Base-by-base conservation (phyloP, 140 eudicot genomes). In the Erigeron philadelphicus region DNA sequence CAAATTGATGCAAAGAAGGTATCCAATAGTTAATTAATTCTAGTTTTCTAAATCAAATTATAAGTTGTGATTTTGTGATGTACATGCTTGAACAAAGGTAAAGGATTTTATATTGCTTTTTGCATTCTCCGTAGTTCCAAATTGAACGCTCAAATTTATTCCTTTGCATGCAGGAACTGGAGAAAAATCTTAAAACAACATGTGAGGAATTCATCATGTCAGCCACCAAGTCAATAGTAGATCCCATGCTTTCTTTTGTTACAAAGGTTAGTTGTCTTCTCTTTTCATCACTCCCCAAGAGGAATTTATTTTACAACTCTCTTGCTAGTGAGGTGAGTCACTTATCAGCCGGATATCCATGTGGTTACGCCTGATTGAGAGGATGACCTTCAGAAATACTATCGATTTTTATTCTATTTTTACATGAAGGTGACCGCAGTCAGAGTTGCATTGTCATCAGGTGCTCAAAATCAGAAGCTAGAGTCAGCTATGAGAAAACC, bases 1-100 rank as follows among this genome's bases (percentile, higher is more conserved):
- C 94, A 93, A 81, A 85, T 93, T 64, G 98, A 93, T 83, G 96
- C 96, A 46, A 89, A 93, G 78, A 93, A 93, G 98, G 98, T 92
- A 77, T 21, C 17, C 68, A 21, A 12, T 53, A 63, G 17, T 71
- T 60, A 2, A 42, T 43, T 46, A 72, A 47, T 77, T 42, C 40
- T 18, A 70, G 70, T 50, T 62, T 62, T 11, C 17, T 50, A 11
- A 40, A 48, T 60, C 50, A 60, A 3, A 31, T 4, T 15, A 54
- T 17, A 19, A 18, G 17, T 18, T 70, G 61, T 66, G 43, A 21
- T 66, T 40, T 18, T 70, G 61, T 66, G 43, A 48, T 66, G n/a
- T 47, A 23, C 71, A 66, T 66, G 45, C 58, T 47, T 18, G 16
- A 17, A 64, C 11, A 41, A 64, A 64, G 70, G 41, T 19, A 10